Conservation (phyloP, 345 rosid genomes). For the Orychophragmus violaceus region DNA sequence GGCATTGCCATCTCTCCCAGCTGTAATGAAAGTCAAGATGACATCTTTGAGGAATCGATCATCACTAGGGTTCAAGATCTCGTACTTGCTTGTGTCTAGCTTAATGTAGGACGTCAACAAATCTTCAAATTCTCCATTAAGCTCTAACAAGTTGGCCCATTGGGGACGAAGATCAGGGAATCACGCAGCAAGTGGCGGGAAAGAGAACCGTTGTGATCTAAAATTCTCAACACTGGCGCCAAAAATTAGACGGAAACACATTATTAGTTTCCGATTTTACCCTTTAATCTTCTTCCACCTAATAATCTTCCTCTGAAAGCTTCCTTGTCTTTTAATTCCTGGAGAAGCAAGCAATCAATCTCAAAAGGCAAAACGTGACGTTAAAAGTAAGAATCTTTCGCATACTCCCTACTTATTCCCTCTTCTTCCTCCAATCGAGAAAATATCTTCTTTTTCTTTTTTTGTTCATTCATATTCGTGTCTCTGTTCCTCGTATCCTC, state of each 20-base stretch:
- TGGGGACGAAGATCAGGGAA: background rate
- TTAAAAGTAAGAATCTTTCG: background rate
- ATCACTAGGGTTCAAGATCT: slow-evolving; percentile 30
- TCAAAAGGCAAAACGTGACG: background rate
- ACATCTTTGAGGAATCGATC: slow-evolving; percentile 47
- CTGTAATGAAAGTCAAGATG: slow-evolving; percentile 44
- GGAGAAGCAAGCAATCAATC: slow-evolving; percentile 3
- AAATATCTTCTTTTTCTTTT: background rate
- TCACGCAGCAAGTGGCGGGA: slow-evolving; percentile 39
- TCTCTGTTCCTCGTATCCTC: background rate
- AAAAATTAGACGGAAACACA: slow-evolving; percentile 9
- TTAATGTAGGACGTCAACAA: slow-evolving; percentile 30
- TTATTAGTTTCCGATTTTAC: background rate
- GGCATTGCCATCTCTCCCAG: slow-evolving; percentile 49
- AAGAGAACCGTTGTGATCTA: slow-evolving; percentile 54
- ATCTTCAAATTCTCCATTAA: slow-evolving; percentile 23
- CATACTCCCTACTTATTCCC: background rate
- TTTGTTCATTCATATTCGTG: background rate
- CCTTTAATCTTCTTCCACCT: slow-evolving; percentile 4
- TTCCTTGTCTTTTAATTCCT: slow-evolving; percentile 23
- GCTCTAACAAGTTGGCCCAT: background rate
- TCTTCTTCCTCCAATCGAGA: background rate
- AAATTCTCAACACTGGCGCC: slow-evolving; percentile 41
- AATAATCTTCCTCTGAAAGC: slow-evolving; percentile 24
- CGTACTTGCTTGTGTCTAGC: slow-evolving; percentile 31